Conservation (phyloP, 306 rosid genomes). For the Rubus parviflorus region DNA sequence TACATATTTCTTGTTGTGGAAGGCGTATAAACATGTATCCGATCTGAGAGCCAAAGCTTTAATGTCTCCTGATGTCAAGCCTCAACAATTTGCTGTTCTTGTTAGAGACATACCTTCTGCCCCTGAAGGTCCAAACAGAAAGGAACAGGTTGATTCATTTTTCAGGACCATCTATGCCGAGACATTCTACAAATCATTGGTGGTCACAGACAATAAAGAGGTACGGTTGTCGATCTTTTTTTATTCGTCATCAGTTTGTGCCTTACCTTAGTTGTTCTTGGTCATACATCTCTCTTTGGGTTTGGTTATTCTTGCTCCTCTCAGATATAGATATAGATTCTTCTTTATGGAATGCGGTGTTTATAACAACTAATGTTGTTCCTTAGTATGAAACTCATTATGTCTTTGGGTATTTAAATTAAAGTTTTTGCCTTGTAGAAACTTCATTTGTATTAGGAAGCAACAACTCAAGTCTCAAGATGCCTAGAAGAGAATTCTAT, state of each 20-base stretch:
- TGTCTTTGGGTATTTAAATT: background rate
- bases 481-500: background rate
- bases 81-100: conserved; percentile 73
- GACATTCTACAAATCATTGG: conserved; percentile 77
- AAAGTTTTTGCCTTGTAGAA: background rate
- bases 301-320: background rate
- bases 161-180: conserved; percentile 66
- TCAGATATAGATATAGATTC: background rate
- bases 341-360: too few species aligned
- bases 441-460: background rate
- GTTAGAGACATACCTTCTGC: conserved; percentile 90
- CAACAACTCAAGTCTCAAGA: conserved; percentile 1
- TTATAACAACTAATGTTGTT: background rate
- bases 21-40: conserved; percentile 68
- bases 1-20: conserved; percentile 71
- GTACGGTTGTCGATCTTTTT: conserved; percentile 31
- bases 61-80: conserved; percentile 57
- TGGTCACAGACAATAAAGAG: conserved; percentile 74
- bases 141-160: conserved; percentile 74
- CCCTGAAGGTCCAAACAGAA: conserved; percentile 57
- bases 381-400: background rate
- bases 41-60: conserved; percentile 63
- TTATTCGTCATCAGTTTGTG: background rate
- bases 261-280: background rate
- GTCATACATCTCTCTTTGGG: background rate